A percentile compares a stretch with the other conserved stretches of the same genome.
phyloP scores from a whole-genome alignment of 768 basidiomycete genomes.

The Collybia nuda region DNA sequence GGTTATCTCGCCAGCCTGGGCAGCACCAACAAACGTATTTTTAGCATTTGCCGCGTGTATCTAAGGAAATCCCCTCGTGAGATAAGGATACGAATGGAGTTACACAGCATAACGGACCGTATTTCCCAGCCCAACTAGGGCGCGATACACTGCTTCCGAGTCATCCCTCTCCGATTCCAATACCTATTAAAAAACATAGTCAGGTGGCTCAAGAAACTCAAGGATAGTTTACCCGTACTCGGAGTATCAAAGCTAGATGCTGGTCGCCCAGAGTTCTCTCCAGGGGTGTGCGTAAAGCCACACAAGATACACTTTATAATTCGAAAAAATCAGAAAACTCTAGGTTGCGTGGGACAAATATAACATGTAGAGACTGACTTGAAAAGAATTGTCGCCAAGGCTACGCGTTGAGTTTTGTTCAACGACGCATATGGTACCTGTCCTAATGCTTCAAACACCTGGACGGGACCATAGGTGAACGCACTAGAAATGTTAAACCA shows the following conservation, averaged over 20 bases:
- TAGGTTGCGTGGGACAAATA: neutral
- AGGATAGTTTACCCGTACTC: slow-evolving; percentile 33
- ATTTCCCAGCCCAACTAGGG: slow-evolving; percentile 74
- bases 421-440: slow-evolving; percentile 53
- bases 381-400: slow-evolving; percentile 79
- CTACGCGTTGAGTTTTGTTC: slow-evolving; percentile 71
- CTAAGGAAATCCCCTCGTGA: slow-evolving; percentile 31
- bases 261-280: slow-evolving; percentile 36
- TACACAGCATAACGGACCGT: slow-evolving; percentile 40
- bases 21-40: slow-evolving; percentile 30
- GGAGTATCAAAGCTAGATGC: slow-evolving; percentile 43
- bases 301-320: slow-evolving; percentile 61
- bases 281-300: slow-evolving; percentile 43
- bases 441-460: slow-evolving; percentile 59
- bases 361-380: slow-evolving; percentile 64
- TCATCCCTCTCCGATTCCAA: slow-evolving; percentile 53
- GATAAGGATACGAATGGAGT: neutral
- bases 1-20: slow-evolving; percentile 39
- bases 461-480: slow-evolving; percentile 5
- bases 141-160: slow-evolving; percentile 69
- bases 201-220: neutral
- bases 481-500: neutral
- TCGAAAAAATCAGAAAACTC: neutral
- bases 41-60: slow-evolving; percentile 44
- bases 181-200: slow-evolving; percentile 32